Evolutionary conservation across 208 protist species (phyloP), one percentile per base, ranked within the genome.

Genomic region (Trypanosoma lewisi): DNA sequence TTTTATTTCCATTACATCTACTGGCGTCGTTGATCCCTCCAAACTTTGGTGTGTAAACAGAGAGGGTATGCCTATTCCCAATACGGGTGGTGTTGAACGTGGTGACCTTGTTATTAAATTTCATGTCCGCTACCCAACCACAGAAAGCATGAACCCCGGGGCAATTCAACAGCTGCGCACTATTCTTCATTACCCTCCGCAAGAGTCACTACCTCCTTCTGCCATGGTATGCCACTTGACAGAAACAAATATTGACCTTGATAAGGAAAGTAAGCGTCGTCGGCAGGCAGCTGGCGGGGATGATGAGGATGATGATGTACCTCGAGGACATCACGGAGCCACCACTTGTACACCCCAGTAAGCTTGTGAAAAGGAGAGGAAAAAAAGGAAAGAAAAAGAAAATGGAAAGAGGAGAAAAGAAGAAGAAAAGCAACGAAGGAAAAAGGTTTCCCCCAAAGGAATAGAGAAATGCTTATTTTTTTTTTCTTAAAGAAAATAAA

Each of bases 21-120:
- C 45, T 50, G 67, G 66, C 28, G 82, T 97, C 51, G 75, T 97
- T 45, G 92, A 98, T 52, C 95, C 95, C 8, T 66, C 70, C 31
- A 85, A 82, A 42, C 60, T 97, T 19, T 96, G 90, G 76, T 80
- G 71, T 70, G 83, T 98, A 42, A 55, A 66, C 69, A 78, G 89
- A 61, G 95, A 98, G 74, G 96, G 96, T 44, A 97, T 98, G 94
- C 96, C 96, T 1, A 68, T 94, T 11, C 75, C 84, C n/a, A 74
- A 85, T 66, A 96, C 85, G 8, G 91, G 89, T 63, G 90, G 89
- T 37, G 69, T 96, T 31, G 89, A 98, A 63, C 78, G 83, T 16
- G 95, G 95, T 45, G 84, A 96, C 69, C 77, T 97, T 16, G 75
- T 97, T 58, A 78, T 98, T 28, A 76, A 87, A 58, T 96, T 98